phyloP scores from a whole-genome alignment of 78 protist genomes.

The Pigoraptor vietnamica region DNA sequence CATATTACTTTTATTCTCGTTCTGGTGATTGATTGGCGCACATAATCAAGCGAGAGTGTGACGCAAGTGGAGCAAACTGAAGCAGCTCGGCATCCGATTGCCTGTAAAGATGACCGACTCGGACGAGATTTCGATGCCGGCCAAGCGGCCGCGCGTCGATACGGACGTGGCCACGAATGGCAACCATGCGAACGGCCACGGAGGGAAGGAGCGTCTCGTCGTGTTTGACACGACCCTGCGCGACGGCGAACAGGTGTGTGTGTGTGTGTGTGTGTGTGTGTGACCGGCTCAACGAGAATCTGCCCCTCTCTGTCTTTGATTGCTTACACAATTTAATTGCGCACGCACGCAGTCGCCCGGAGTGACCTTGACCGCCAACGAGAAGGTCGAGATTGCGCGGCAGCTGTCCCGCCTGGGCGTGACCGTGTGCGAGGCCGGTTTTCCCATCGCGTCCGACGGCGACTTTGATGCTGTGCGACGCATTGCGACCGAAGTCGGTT shows the following conservation, averaged over 20 bases:
- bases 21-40: too few species aligned
- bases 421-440: conserved; percentile 70
- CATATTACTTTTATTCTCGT: too few species aligned
- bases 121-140: background rate
- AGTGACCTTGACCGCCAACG: conserved; percentile 35
- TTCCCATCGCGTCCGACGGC: conserved; percentile 66
- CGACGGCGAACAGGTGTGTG: conserved; percentile 49
- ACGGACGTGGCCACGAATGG: too few species aligned
- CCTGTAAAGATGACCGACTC: background rate
- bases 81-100: too few species aligned
- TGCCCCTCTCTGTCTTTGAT: background rate
- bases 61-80: too few species aligned
- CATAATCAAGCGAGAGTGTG: too few species aligned
- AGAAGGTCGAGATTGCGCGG: conserved; percentile 50
- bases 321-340: background rate
- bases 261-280: background rate
- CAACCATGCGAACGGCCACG: too few species aligned
- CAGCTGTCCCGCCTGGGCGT: conserved; percentile 55
- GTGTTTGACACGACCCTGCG: conserved; percentile 55
- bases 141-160: background rate
- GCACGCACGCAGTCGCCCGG: conserved; percentile 43
- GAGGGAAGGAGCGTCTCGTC: background rate
- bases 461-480: conserved; percentile 49
- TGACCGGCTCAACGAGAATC: background rate
- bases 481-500: conserved; percentile 38